These are phyloP conservation scores for Primulina tabacum DNA, from an alignment of 257 asterid genomes.

Conservation along the genomic window DNA sequence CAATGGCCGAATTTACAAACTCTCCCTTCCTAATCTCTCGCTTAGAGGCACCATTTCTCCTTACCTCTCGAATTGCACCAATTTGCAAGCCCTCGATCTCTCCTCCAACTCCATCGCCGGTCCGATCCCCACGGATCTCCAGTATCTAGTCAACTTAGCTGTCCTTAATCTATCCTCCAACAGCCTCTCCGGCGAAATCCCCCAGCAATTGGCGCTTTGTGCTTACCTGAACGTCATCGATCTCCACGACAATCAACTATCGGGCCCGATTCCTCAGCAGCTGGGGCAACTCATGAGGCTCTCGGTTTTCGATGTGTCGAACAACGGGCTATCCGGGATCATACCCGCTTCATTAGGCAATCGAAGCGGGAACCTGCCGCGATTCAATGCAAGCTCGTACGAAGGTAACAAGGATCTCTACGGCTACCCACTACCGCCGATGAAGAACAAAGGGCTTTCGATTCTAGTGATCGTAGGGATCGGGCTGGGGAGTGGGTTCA, in stretches of 20 bases:
- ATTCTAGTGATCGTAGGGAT: slow-evolving; percentile 77
- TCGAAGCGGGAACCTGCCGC: slow-evolving; percentile 62
- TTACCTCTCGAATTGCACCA: slow-evolving; percentile 82
- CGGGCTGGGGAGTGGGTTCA: slow-evolving; percentile 89
- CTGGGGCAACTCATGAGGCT: slow-evolving; percentile 68
- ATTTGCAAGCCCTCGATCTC: slow-evolving; percentile 85
- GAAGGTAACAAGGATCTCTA: slow-evolving; percentile 76
- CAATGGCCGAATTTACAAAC: slow-evolving; percentile 87
- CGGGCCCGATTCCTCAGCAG: slow-evolving; percentile 75
- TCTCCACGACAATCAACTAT: slow-evolving; percentile 65
- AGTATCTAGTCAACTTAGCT: slow-evolving; percentile 71
- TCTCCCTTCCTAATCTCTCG: slow-evolving; percentile 63
- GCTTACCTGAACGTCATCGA: slow-evolving; percentile 89
- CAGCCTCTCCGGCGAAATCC: slow-evolving; percentile 63
- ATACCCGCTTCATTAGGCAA: slow-evolving; percentile 75
- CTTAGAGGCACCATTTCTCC: slow-evolving; percentile 82
- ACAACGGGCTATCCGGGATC: slow-evolving; percentile 65
- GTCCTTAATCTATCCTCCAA: slow-evolving; percentile 77
- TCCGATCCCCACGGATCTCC: slow-evolving; percentile 66
- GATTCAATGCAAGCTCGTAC: slow-evolving; percentile 76
- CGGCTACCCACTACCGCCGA: slow-evolving; percentile 77
- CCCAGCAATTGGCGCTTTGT: slow-evolving; percentile 67
- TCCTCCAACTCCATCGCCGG: slow-evolving; percentile 79
- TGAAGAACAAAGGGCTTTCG: slow-evolving; percentile 63
- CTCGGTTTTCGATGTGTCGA: slow-evolving; percentile 74